Evolutionary conservation across 2,329 filamentous ascomycete species (phyloP).

Genomic region (Cladophialophora immunda): DNA sequence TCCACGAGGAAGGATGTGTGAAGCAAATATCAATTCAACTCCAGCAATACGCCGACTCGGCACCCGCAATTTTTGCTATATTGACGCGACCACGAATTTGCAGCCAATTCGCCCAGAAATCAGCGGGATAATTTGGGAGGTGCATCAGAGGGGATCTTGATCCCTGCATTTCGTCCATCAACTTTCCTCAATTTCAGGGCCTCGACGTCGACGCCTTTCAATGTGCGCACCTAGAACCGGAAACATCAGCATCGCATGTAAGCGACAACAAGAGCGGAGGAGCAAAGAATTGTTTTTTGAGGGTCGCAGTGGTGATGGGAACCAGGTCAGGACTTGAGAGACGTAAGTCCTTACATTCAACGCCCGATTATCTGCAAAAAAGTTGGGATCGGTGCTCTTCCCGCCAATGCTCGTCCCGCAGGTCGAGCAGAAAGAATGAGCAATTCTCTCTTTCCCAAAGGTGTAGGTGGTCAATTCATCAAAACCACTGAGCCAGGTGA

Average conservation of each 20-base stretch:
- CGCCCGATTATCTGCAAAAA: constrained; percentile 40
- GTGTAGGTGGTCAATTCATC: constrained; percentile 44
- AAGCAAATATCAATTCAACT: neutral
- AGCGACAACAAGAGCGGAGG: neutral
- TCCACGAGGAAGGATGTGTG: neutral
- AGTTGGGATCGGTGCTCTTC: constrained; percentile 41
- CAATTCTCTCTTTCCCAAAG: constrained; percentile 42
- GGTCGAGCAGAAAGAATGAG: constrained; percentile 45
- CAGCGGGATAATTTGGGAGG: constrained; percentile 4
- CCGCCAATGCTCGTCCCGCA: constrained; percentile 45
- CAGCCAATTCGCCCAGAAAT: neutral
- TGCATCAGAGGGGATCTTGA: constrained; percentile 11
- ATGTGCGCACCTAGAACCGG: constrained; percentile 39
- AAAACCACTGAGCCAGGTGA: constrained; percentile 38
- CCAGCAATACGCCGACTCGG: neutral
- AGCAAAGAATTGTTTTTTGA: neutral
- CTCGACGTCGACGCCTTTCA: constrained; percentile 43
- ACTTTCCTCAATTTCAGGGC: constrained; percentile 42
- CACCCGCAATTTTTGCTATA: neutral
- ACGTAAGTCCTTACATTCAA: constrained; percentile 43
- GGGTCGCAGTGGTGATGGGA: neutral
- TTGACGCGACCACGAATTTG: neutral
- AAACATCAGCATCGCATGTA: constrained; percentile 7
- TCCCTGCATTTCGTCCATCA: constrained; percentile 24
- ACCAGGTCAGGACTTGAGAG: neutral